Base-by-base conservation (phyloP, 2,329 filamentous ascomycete genomes). In the Colletotrichum orchidophilum region DNA sequence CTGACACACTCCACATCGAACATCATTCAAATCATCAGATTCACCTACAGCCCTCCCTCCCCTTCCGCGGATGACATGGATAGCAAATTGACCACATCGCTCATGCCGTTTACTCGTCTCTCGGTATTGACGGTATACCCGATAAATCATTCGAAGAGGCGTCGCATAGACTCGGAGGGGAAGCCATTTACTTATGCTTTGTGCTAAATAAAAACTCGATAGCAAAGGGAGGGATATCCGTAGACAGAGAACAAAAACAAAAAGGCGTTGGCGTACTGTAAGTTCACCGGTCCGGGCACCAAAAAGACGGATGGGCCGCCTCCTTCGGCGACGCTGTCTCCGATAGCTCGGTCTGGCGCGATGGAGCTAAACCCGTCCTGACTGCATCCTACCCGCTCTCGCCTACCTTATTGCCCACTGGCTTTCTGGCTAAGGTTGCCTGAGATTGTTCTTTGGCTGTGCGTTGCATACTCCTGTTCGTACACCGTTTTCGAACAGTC, bases 291-390 rank as follows among this genome's bases (percentile, higher is more conserved):
- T 46, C 39, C 15, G 27, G 63, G 57, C 58, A 63, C 63, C 21
- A n/a, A 46, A n/a, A 21, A 50, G n/a, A 13, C 27, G 27, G 27
- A 49, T 24, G 18, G 27, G 27, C 21, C 42, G 58, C 15, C 7
- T 61, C 58, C 31, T 13, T 31, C 68, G 58, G 68, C 50, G 57
- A 35, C 63, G 63, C 63, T 42, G 55, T 66, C 35, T 61, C 63
- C 52, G 63, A 57, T 61, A 33, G 29, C 50, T 62, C 42, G 57
- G 55, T 21, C 50, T 31, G 31, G 62, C 49, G 27, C 46, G 24
- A 18, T 54, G 46, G 21, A 31, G 18, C 31, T 63, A 21, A 33
- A 31, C 39, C 39, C 13, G 18, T 60, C 39, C 18, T 46, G 39
- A 15, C 39, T 46, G 39, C 39, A 21, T 46, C 39, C 39, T 4